Evolutionary conservation across 2,329 filamentous ascomycete species (phyloP).

Genomic region (Aspergillus pseudoterreus): DNA sequence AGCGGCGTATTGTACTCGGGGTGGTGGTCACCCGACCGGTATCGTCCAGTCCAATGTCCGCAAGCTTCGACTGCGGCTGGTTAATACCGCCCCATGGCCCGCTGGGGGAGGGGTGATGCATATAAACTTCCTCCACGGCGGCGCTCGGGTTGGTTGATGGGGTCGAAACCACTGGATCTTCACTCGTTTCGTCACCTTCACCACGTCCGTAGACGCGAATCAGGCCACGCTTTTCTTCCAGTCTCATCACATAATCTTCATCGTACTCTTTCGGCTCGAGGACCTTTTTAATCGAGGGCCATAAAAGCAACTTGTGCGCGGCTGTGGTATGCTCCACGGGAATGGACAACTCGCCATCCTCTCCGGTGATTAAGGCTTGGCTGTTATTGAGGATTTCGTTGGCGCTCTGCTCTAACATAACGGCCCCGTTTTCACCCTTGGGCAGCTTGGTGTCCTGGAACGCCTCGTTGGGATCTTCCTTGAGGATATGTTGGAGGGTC

Average conservation of each 20-base stretch:
- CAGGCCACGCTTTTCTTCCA: slow-evolving; percentile 70
- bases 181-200: slow-evolving; percentile 63
- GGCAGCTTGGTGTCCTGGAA: slow-evolving; percentile 9
- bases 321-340: slow-evolving; percentile 84
- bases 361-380: slow-evolving; percentile 11
- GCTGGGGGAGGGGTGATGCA: slow-evolving; percentile 43
- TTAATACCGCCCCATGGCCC: slow-evolving; percentile 48
- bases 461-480: slow-evolving; percentile 19
- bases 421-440: slow-evolving; percentile 10
- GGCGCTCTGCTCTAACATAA: slow-evolving; percentile 5
- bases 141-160: slow-evolving; percentile 21
- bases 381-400: slow-evolving; percentile 1
- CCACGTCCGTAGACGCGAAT: slow-evolving; percentile 75
- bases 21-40: slow-evolving; percentile 53
- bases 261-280: slow-evolving; percentile 56
- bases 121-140: slow-evolving; percentile 24
- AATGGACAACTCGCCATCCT: slow-evolving; percentile 62
- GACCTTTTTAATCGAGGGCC: slow-evolving; percentile 65
- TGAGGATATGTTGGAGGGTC: slow-evolving; percentile 17
- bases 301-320: slow-evolving; percentile 75
- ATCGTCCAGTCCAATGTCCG: slow-evolving; percentile 48
- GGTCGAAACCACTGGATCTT: slow-evolving; percentile 40
- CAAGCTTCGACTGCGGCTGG: slow-evolving; percentile 25
- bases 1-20: slow-evolving; percentile 45
- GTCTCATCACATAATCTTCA: slow-evolving; percentile 69